Base-by-base conservation (phyloP, 2,329 filamentous ascomycete species). In the Ophiostoma angusticollis region DNA sequence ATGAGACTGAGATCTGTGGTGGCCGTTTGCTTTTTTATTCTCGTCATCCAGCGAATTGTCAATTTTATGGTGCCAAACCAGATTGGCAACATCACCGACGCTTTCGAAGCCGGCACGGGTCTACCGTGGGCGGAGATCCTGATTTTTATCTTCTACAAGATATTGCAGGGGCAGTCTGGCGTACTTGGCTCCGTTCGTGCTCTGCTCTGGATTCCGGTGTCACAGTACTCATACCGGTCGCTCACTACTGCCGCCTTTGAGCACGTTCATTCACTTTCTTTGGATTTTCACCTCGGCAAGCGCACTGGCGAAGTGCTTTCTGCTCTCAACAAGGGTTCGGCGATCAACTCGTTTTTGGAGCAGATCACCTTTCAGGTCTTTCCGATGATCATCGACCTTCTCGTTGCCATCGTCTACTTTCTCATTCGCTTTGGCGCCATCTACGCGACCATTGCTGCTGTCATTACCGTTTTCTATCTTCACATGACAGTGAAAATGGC, bases 401-500 rank as follows among this genome's bases (percentile, higher is more conserved):
- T 79, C 45, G 73, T 95, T 36, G 86, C 91, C 34, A 80, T 98
- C 52, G 73, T 73, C 45, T 91, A 83, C 59, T 87, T 93, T 54
- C 69, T 82, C 44, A 59, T 81, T 50, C 63, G 67, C 6, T 95
- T 93, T 50, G 87, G 95, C 56, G 76, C 83, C 27, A 81, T 93
- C 52, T 95, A 94, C 55, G 85, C 87, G 6, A 75, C 94, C 32
- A 83, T 94, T 35, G 83, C 95, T 44, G 74, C 83, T 39, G 76
- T 95, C 43, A 83, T 94, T 51, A 93, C 87, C 0, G 94, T 95
- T 57, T 87, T 84, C 62, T 98, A 98, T 63, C 78, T 96, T 39
- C 94, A 94, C 60, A 74, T 96, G 54, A 98, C 91, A 6, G 85
- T 98, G 50, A 84, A 87, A 47, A 86, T 98, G 80, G 89, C 91